Evolutionary conservation across 345 rosid genomes (phyloP), one percentile per base, ranked within the genome.

Genomic region (Cardiospermum halicacabum): DNA sequence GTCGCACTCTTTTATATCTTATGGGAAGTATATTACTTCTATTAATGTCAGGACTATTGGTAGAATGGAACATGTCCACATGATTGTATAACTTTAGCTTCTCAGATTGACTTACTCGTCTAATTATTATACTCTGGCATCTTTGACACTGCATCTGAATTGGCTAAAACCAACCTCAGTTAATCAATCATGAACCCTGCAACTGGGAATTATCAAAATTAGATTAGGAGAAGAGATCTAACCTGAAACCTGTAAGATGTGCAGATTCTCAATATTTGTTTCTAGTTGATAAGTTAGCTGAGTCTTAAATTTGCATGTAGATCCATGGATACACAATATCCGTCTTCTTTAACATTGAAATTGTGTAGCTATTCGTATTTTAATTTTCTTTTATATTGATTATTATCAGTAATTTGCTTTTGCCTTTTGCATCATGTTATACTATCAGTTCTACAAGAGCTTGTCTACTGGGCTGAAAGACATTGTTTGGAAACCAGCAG

Each of bases 381-480:
- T 43, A 21, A 0, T 18, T 40, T 37, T 24, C 1, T 34, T 37
- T 8, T 5, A 34, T 36, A 36, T 31, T 51, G 10, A 53, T 43
- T 59, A 53, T 43, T 59, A 47, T 3, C 21, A 56, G 21, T 19
- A 65, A 43, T 53, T 53, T 39, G 40, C 7, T 62, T n/a, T n/a
- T n/a, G n/a, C n/a, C n/a, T n/a, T n/a, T 19, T 66, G 61, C 55
- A 10, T 26, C 49, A 55, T 27, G 63, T 67, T 24, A 28, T 18
- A 10, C 48, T 66, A 85, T 66, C 88, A 94, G 99, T 94, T 94
- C 70, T 94, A 89, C 85, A 85, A 85, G 77, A 84, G 56, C 72
- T 89, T 94, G 47, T 81, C 95, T 16, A 79, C 87, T 34, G 99
- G 96, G 50, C 82, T 94, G 63, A 91, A 91, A 74, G 99, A 94